Conservation (phyloP, 164 flowering plant genomes). For the Vitis rupestris region DNA sequence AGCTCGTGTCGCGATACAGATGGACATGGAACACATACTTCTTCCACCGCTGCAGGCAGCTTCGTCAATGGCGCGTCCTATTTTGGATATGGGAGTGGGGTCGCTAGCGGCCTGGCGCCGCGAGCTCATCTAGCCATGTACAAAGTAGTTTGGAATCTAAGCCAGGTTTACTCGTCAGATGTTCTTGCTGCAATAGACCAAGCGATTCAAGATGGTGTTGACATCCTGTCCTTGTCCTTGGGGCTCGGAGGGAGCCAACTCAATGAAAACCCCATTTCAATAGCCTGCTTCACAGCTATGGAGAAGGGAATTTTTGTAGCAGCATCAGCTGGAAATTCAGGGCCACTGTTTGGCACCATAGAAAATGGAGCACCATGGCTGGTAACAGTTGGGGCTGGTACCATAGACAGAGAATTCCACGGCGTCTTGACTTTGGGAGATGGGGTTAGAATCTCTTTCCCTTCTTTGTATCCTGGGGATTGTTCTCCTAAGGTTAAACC, state of each 20-base stretch:
- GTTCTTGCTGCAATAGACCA: constrained; percentile 55
- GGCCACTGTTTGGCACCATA: constrained; percentile 7
- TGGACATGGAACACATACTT: constrained; percentile 57
- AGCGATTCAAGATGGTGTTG: constrained; percentile 55
- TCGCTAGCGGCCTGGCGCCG: constrained; percentile 50
- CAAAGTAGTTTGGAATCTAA: constrained; percentile 33
- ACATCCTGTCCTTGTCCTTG: constrained; percentile 46
- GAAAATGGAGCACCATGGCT: constrained; percentile 29
- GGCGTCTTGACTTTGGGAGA: constrained; percentile 21
- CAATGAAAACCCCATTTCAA: constrained; percentile 29
- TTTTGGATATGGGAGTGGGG: constrained; percentile 45
- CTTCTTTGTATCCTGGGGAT: constrained; percentile 17
- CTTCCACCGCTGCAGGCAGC: constrained; percentile 49
- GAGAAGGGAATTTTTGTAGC: constrained; percentile 43
- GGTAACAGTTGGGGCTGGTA: constrained; percentile 22
- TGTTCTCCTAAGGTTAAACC: background rate
- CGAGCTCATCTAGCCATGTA: constrained; percentile 45
- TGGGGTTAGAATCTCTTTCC: constrained; percentile 9
- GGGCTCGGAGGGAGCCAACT: constrained; percentile 20
- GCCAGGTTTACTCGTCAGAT: constrained; percentile 33
- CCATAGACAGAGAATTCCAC: constrained; percentile 18
- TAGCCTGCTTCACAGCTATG: constrained; percentile 43
- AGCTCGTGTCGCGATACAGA: constrained; percentile 33
- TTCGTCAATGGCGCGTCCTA: constrained; percentile 28
- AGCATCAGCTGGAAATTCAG: constrained; percentile 28